Evolutionary conservation across 2,329 filamentous ascomycete species (phyloP).

Genomic region (Alternaria sp.): DNA sequence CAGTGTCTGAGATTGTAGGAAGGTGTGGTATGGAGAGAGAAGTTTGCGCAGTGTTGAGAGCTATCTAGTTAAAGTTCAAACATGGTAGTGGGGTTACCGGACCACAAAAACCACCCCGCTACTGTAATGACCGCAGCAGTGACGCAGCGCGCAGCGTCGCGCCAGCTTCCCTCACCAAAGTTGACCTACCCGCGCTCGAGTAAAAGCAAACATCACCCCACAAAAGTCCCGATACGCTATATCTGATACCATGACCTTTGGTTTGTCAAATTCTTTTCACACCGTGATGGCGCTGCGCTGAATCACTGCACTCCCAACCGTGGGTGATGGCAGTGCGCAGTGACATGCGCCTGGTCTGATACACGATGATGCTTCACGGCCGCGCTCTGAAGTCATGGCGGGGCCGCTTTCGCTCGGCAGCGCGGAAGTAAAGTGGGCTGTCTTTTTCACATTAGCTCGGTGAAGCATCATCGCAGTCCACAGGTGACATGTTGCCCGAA

Average conservation of each 20-base stretch:
- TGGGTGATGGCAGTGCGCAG: not conserved
- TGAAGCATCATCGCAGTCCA: slow-evolving; percentile 5
- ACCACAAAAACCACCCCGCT: slow-evolving; percentile 19
- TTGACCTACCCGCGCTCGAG: not conserved
- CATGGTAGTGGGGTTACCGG: slow-evolving; percentile 14
- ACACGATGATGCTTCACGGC: slow-evolving; percentile 34
- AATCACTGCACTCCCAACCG: slow-evolving; percentile 45
- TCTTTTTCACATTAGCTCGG: slow-evolving; percentile 17
- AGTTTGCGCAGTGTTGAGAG: slow-evolving; percentile 4
- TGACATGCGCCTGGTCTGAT: not conserved
- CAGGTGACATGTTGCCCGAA: slow-evolving; percentile 30
- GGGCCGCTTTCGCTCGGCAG: slow-evolving; percentile 37
- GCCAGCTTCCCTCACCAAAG: slow-evolving; percentile 6
- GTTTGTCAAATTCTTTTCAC: too few relatives aligned
- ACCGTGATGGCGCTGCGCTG: slow-evolving; percentile 6
- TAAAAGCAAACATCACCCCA: slow-evolving; percentile 11
- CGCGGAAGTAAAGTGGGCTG: slow-evolving; percentile 16
- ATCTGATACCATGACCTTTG: not conserved
- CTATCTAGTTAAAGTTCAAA: slow-evolving; percentile 13
- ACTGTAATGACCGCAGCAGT: slow-evolving; percentile 18
- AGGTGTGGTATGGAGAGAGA: slow-evolving; percentile 4
- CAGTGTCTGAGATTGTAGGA: not conserved
- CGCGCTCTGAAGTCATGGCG: slow-evolving; percentile 46
- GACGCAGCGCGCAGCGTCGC: slow-evolving; percentile 8
- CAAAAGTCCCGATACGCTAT: not conserved